phyloP scores from a whole-genome alignment of 2,329 filamentous ascomycete genomes.

The Cytospora chrysosperma region DNA sequence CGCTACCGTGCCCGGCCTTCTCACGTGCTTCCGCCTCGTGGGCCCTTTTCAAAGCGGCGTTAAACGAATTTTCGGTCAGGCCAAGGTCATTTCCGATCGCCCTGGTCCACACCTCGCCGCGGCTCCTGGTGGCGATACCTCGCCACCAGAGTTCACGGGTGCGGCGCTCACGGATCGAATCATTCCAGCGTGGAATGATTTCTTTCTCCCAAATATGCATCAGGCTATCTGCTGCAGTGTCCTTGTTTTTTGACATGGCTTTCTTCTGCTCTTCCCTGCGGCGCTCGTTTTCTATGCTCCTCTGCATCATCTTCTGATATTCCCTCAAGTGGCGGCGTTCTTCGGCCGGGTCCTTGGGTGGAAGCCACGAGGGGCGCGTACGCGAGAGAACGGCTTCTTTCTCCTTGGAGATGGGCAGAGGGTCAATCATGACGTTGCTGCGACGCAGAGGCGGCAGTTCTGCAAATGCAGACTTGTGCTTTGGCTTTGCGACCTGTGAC shows the following conservation, averaged over 20 bases:
- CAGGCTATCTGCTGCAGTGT: constrained; percentile 53
- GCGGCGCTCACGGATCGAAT: constrained; percentile 64
- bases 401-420: constrained; percentile 79
- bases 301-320: constrained; percentile 79
- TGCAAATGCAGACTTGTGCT: constrained; percentile 65
- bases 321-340: constrained; percentile 85
- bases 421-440: constrained; percentile 80
- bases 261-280: constrained; percentile 54
- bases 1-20: constrained; percentile 48
- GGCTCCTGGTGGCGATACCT: constrained; percentile 68
- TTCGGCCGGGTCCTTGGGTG: constrained; percentile 84
- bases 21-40: constrained; percentile 59
- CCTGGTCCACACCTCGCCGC: constrained; percentile 67
- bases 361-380: constrained; percentile 80
- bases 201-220: constrained; percentile 73
- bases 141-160: constrained; percentile 82
- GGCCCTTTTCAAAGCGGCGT: constrained; percentile 68
- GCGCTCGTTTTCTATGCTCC: constrained; percentile 58
- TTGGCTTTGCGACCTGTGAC: constrained; percentile 45
- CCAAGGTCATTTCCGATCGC: constrained; percentile 74
- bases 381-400: constrained; percentile 81
- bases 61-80: constrained; percentile 65
- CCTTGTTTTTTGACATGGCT: constrained; percentile 52
- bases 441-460: constrained; percentile 68
- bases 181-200: constrained; percentile 73